Percentiles rank a stretch among this genome's conserved stretches.
phyloP scores from a whole-genome alignment of 176 grass and related monocot genomes.

The Juncus effusus region DNA sequence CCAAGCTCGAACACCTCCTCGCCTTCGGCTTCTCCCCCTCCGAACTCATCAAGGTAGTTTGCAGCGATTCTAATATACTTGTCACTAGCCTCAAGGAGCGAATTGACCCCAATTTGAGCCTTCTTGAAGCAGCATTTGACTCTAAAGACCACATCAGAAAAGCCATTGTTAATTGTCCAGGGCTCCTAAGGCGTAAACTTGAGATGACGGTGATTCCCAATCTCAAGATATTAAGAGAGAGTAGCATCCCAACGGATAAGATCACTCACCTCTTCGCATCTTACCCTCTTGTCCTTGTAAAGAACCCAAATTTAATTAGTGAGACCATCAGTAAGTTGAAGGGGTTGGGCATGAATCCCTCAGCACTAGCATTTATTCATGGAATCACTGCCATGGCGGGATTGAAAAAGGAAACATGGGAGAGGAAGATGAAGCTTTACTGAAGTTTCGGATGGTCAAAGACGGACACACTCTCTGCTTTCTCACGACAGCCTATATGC shows the following conservation, averaged over 20 bases:
- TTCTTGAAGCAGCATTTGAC: not conserved
- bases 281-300: conserved; percentile 4
- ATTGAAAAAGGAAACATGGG: conserved; percentile 11
- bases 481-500: conserved; percentile 16
- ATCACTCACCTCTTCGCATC: not conserved
- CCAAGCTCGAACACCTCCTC: conserved; percentile 26
- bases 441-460: conserved; percentile 28
- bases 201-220: not conserved
- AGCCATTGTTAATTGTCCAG: not conserved
- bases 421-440: conserved; percentile 8
- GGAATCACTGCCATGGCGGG: not conserved
- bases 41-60: conserved; percentile 20
- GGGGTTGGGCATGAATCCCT: too few relatives aligned
- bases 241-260: not conserved
- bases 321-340: too few relatives aligned
- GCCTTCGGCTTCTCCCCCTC: conserved; percentile 4
- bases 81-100: too few relatives aligned
- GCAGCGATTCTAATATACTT: too few relatives aligned
- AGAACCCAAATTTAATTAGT: not conserved
- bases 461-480: conserved; percentile 17
- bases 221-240: conserved; percentile 3
- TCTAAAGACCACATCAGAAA: not conserved
- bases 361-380: too few relatives aligned
- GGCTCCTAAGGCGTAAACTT: conserved; percentile 12
- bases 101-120: too few relatives aligned